These are phyloP conservation scores for Venturia asperata DNA, from an alignment of 2,329 filamentous ascomycete species.

Conservation along the genomic window DNA sequence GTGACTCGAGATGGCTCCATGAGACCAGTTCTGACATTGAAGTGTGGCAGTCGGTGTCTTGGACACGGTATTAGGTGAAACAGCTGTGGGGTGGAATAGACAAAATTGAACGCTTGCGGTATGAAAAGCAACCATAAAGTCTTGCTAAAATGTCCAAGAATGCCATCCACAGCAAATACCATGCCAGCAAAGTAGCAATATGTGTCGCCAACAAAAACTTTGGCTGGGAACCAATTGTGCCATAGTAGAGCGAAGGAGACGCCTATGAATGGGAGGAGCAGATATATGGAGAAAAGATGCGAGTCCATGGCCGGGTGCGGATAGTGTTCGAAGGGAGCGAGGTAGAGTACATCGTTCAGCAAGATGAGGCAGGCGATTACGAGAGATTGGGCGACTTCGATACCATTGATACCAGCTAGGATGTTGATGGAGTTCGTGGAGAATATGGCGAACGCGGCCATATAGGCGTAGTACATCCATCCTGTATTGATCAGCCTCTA, in stretches of 20 bases:
- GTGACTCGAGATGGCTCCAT: slow-evolving; percentile 80
- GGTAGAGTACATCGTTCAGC: slow-evolving; percentile 82
- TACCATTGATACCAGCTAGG: slow-evolving; percentile 97
- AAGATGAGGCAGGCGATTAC: slow-evolving; percentile 79
- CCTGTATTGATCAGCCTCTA: slow-evolving; percentile 29
- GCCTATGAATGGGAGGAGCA: slow-evolving; percentile 87
- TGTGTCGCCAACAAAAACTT: slow-evolving; percentile 94
- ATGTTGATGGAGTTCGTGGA: slow-evolving; percentile 99
- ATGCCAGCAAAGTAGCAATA: slow-evolving; percentile 99
- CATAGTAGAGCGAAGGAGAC: slow-evolving; percentile 78
- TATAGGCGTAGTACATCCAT: slow-evolving; percentile 81
- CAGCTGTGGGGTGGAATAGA: slow-evolving; percentile 87
- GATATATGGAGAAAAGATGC: slow-evolving; percentile 91
- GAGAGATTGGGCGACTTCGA: slow-evolving; percentile 90
- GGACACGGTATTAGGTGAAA: slow-evolving; percentile 88
- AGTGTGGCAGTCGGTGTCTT: slow-evolving; percentile 80
- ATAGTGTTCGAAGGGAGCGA: slow-evolving; percentile 63
- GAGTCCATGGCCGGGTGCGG: slow-evolving; percentile 92
- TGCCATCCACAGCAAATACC: slow-evolving; percentile 96
- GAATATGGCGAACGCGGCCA: slow-evolving; percentile 94
- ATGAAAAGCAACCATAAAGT: slow-evolving; percentile 84
- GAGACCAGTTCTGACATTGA: slow-evolving; percentile 77
- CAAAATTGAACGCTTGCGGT: slow-evolving; percentile 93
- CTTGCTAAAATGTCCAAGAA: slow-evolving; percentile 96
- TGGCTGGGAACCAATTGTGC: slow-evolving; percentile 95